Conservation (phyloP, 1,284 basidiomycete species). For the Marasmius tenuissimus region DNA sequence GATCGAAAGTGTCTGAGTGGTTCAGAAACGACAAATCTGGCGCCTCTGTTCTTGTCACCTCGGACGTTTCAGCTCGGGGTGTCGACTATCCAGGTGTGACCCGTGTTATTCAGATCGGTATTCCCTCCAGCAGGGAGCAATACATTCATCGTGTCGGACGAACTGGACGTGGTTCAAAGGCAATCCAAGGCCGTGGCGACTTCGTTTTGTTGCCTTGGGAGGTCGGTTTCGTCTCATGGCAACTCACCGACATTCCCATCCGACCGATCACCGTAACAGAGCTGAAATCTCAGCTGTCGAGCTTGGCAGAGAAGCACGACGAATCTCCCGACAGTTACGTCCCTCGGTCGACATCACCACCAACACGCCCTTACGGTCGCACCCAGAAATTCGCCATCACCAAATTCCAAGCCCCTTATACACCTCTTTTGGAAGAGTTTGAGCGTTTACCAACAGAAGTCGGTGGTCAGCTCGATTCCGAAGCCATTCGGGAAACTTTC, state of each 20-base stretch:
- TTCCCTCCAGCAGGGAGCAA: slow-evolving; percentile 70
- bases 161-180: slow-evolving; percentile 72
- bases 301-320: slow-evolving; percentile 55
- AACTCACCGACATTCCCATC: slow-evolving; percentile 73
- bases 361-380: background rate
- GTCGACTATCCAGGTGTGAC: slow-evolving; percentile 92
- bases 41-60: slow-evolving; percentile 77
- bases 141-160: slow-evolving; percentile 94
- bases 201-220: slow-evolving; percentile 88
- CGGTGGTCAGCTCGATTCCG: slow-evolving; percentile 46
- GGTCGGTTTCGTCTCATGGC: slow-evolving; percentile 64
- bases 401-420: slow-evolving; percentile 9
- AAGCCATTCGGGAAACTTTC: slow-evolving; percentile 66
- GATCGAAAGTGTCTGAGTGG: slow-evolving; percentile 61
- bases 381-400: slow-evolving; percentile 20
- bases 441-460: slow-evolving; percentile 35
- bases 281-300: slow-evolving; percentile 49
- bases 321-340: slow-evolving; percentile 4
- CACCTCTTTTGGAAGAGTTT: slow-evolving; percentile 25
- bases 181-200: slow-evolving; percentile 79
- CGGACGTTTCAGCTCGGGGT: slow-evolving; percentile 89
- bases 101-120: slow-evolving; percentile 90
- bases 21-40: slow-evolving; percentile 69
- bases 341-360: background rate
- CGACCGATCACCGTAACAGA: slow-evolving; percentile 56